phyloP scores from a whole-genome alignment of 352 stramenopile species.

The Globisporangium radiosum region DNA sequence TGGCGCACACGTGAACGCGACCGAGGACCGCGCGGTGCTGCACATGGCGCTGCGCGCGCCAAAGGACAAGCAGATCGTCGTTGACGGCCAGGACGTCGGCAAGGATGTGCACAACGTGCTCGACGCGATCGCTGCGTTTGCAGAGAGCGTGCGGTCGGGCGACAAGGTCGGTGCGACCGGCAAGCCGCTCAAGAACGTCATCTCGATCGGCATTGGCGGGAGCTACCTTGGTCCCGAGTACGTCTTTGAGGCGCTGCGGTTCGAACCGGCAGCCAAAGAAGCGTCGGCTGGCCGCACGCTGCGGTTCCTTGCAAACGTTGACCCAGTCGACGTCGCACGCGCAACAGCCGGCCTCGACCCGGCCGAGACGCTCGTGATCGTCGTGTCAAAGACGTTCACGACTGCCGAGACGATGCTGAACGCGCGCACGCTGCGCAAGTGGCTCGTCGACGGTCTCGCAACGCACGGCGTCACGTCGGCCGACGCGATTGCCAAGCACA shows the following conservation, averaged over 20 bases:
- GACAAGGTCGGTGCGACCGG: constrained; percentile 87
- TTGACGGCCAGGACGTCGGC: constrained; percentile 95
- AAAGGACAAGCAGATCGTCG: constrained; percentile 70
- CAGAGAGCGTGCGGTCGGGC: constrained; percentile 86
- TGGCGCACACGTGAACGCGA: constrained; percentile 95
- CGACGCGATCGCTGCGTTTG: constrained; percentile 93
- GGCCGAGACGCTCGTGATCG: constrained; percentile 94
- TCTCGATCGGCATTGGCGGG: constrained; percentile 96
- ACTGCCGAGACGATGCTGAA: constrained; percentile 99
- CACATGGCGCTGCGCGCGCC: constrained; percentile 94
- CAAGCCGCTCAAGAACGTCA: constrained; percentile 92
- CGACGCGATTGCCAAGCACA: constrained; percentile 91
- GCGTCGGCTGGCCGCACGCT: constrained; percentile 83
- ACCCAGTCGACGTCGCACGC: constrained; percentile 95
- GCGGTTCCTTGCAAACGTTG: constrained; percentile 97
- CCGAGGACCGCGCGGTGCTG: constrained; percentile 93
- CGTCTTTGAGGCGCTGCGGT: constrained; percentile 92
- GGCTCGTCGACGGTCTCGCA: constrained; percentile 91
- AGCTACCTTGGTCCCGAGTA: constrained; percentile 96
- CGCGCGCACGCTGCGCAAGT: constrained; percentile 93
- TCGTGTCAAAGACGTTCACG: constrained; percentile 99
- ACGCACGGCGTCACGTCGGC: constrained; percentile 73
- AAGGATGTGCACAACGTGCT: constrained; percentile 94
- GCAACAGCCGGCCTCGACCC: constrained; percentile 89
- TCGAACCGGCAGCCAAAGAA: constrained; percentile 81